Conservation (phyloP, 768 basidiomycete species). For the Phylloporus rhodoxanthus region DNA sequence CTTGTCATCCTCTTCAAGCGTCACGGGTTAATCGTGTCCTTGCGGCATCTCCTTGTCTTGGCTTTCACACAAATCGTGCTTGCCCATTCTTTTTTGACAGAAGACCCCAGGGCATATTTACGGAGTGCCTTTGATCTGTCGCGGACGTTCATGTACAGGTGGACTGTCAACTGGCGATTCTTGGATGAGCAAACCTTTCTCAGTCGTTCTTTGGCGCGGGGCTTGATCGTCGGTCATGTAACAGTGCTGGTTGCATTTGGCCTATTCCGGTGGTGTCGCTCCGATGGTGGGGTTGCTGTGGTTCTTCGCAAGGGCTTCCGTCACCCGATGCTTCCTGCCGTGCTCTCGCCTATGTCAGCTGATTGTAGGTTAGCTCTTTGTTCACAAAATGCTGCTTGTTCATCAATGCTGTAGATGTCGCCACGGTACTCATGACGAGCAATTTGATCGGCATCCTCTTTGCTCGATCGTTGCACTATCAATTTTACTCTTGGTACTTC, state of each 20-base stretch:
- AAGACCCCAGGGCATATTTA: constrained; percentile 60
- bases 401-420: constrained; percentile 50
- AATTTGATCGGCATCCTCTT: constrained; percentile 90
- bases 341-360: constrained; percentile 41
- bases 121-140: constrained; percentile 79
- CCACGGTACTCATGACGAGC: constrained; percentile 80
- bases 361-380: constrained; percentile 48
- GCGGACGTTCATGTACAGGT: constrained; percentile 86
- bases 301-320: constrained; percentile 53
- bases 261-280: constrained; percentile 66
- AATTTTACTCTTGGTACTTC: constrained; percentile 98
- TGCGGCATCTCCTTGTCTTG: constrained; percentile 43
- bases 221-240: constrained; percentile 64
- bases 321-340: constrained; percentile 46
- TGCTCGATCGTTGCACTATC: constrained; percentile 93
- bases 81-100: constrained; percentile 63
- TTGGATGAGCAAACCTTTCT: constrained; percentile 73
- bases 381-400: constrained; percentile 9
- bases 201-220: constrained; percentile 51
- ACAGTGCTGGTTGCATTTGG: constrained; percentile 59
- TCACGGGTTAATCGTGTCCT: constrained; percentile 48
- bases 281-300: constrained; percentile 58
- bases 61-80: constrained; percentile 47
- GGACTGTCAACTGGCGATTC: constrained; percentile 99
- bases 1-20: constrained; percentile 77